Base-by-base conservation (phyloP, 2,329 filamentous ascomycete species). In the Paradendryphiella salina region DNA sequence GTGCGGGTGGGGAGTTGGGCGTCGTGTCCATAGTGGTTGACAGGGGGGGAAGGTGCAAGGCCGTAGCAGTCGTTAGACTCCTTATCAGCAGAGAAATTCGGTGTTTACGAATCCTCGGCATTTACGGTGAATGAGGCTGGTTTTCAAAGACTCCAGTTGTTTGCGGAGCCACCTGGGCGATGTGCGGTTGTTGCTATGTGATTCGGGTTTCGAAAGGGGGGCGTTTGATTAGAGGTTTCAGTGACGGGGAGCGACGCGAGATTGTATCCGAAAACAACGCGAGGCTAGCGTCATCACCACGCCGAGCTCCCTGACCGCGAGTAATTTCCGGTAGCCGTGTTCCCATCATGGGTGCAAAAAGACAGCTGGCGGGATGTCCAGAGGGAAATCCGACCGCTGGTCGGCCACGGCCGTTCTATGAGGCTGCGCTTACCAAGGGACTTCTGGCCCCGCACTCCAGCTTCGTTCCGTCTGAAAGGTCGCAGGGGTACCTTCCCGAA, bases 1-100 rank as follows among this genome's bases (percentile, higher is more conserved):
- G 70, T 49, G 68, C 78, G 60, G 79, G 61, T 39, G 67, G 65
- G 53, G 77, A 64, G 79, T 80, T 68, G 50, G 69, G 56, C 32
- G 63, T 54, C 26, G 63, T 53, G 50, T 69, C 67, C 66, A 68
- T 68, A 44, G 46, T 54, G 49, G 51, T 59, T 44, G 54, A 52
- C 43, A 61, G 50, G 57, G 53, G 53, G 18, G 45, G 50, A 10
- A 36, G 54, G 45, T 45, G 57, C 32, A 48, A 29, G 32, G 47
- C 47, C 48, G 49, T 54, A 20, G 50, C 50, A 52, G 54, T 47
- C 42, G 46, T 52, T 11, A 52, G 50, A 52, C 50, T 52, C 34
- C 50, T 37, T 49, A 52, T 52, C 45, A 52, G 50, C 50, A 52
- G 45, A 11, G 46, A 54, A 33, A 52, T 52, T 35, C 52, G 51